A percentile compares a stretch with the other conserved stretches of the same genome.
Conservation (phyloP, 2,329 filamentous ascomycete genomes). For the Apiospora sp. region DNA sequence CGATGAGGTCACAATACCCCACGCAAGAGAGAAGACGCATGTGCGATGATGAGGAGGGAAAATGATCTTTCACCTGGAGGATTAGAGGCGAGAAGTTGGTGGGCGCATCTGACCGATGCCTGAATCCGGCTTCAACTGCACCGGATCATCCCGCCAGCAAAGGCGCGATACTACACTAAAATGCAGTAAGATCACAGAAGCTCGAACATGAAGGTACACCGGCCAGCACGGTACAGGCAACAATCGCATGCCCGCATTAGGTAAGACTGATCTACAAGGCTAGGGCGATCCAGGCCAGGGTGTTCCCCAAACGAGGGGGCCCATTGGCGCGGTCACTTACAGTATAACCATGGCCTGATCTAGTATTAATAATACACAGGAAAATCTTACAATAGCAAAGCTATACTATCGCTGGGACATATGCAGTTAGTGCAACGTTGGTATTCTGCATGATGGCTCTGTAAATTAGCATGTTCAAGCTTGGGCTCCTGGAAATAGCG, state of each 20-base stretch:
- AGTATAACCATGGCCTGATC: neutral
- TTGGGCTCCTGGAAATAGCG: neutral
- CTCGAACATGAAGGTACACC: neutral
- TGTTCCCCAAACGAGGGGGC: conserved; percentile 14
- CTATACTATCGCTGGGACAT: neutral
- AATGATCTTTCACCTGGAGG: neutral
- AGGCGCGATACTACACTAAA: neutral
- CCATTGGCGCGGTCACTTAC: conserved; percentile 18
- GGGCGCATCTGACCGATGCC: neutral
- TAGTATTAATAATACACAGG: neutral
- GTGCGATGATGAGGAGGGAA: neutral
- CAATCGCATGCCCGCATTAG: neutral
- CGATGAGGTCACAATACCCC: neutral
- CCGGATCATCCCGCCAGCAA: conserved; percentile 12
- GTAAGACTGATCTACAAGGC: conserved; percentile 24
- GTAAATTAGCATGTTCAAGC: conserved; percentile 16
- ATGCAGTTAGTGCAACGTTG: conserved; percentile 3
- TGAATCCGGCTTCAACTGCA: neutral
- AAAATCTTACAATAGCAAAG: neutral
- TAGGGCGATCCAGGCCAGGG: conserved; percentile 22
- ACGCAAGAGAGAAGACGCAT: neutral
- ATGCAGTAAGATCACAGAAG: conserved; percentile 7
- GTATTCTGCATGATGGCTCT: conserved; percentile 13
- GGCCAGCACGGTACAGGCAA: neutral
- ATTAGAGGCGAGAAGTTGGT: neutral